Conservation (phyloP, 2,329 filamentous ascomycete species). For the Fragosphaeria purpurea region DNA sequence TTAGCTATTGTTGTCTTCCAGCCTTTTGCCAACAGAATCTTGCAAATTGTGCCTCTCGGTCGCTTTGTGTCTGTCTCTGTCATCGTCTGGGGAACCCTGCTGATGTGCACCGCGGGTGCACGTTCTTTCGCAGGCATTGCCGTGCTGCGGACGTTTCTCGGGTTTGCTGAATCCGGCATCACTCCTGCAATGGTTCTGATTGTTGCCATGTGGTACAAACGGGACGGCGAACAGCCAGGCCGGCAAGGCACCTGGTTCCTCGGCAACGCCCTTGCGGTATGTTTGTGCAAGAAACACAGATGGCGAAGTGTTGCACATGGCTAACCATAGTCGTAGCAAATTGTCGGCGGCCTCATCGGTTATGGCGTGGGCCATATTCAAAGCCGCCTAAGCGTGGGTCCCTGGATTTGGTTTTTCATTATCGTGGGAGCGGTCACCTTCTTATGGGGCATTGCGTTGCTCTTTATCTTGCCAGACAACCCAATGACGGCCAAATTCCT, state of each 20-base stretch:
- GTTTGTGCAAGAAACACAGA: neutral
- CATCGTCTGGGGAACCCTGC: slow-evolving; percentile 26
- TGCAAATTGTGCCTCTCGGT: slow-evolving; percentile 31
- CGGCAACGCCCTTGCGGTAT: slow-evolving; percentile 9
- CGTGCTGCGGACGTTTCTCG: slow-evolving; percentile 25
- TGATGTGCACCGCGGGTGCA: slow-evolving; percentile 19
- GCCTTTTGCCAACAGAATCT: slow-evolving; percentile 28
- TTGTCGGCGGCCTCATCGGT: slow-evolving; percentile 20
- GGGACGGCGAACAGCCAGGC: slow-evolving; percentile 15
- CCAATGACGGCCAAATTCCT: slow-evolving; percentile 24
- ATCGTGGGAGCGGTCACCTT: slow-evolving; percentile 11
- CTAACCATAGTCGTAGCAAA: slow-evolving; percentile 1
- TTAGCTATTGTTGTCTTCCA: slow-evolving; percentile 7
- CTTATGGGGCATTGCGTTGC: slow-evolving; percentile 1
- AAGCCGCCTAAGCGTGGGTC: slow-evolving; percentile 4
- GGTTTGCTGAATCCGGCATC: slow-evolving; percentile 30
- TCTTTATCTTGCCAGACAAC: slow-evolving; percentile 24
- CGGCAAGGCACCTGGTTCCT: slow-evolving; percentile 9
- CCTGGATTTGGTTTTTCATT: slow-evolving; percentile 6
- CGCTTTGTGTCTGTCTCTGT: slow-evolving; percentile 32
- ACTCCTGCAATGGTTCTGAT: slow-evolving; percentile 26
- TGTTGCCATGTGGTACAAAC: slow-evolving; percentile 26
- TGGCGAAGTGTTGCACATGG: too few relatives aligned
- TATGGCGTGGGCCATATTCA: slow-evolving; percentile 26
- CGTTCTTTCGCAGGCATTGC: slow-evolving; percentile 25